These are phyloP conservation scores for Ophiostoma populinum DNA, from an alignment of 2,329 filamentous ascomycete species.

Conservation along the genomic window DNA sequence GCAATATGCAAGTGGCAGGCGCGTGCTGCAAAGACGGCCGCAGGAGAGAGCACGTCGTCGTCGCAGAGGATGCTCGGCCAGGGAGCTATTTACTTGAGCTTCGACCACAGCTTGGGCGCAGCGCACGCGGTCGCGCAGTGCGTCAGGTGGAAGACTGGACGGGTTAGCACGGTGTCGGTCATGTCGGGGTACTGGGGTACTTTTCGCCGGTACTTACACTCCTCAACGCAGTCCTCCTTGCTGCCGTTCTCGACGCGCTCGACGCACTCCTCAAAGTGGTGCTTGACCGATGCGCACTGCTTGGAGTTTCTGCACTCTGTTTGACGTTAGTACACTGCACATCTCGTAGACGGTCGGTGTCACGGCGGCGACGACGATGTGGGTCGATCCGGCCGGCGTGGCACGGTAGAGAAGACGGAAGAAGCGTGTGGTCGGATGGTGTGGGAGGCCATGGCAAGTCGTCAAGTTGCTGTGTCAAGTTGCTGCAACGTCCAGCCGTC, in stretches of 20 bases:
- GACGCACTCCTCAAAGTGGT: constrained; percentile 96
- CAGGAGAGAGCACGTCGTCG: too few relatives aligned
- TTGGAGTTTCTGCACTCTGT: constrained; percentile 79
- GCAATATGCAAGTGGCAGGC: too few relatives aligned
- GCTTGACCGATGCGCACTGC: constrained; percentile 75
- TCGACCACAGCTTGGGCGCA: constrained; percentile 85
- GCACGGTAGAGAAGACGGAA: neutral
- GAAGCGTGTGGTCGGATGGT: too few relatives aligned
- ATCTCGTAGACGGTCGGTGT: too few relatives aligned
- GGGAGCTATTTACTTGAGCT: constrained; percentile 61
- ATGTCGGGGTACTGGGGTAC: constrained; percentile 3
- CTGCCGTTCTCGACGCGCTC: constrained; percentile 76
- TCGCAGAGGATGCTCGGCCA: too few relatives aligned
- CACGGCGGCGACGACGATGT: too few relatives aligned
- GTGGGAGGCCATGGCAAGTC: too few relatives aligned
- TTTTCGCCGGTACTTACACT: constrained; percentile 67
- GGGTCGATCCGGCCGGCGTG: too few relatives aligned
- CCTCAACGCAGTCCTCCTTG: constrained; percentile 94
- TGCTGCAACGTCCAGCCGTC: too few relatives aligned
- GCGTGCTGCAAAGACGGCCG: too few relatives aligned
- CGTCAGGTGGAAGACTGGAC: constrained; percentile 86
- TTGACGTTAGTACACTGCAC: neutral
- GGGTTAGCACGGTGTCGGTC: neutral
- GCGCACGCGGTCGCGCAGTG: constrained; percentile 90
- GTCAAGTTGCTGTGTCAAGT: too few relatives aligned